Base-by-base conservation (phyloP, 1,284 basidiomycete genomes). In the Paramarasmius palmivorus region DNA sequence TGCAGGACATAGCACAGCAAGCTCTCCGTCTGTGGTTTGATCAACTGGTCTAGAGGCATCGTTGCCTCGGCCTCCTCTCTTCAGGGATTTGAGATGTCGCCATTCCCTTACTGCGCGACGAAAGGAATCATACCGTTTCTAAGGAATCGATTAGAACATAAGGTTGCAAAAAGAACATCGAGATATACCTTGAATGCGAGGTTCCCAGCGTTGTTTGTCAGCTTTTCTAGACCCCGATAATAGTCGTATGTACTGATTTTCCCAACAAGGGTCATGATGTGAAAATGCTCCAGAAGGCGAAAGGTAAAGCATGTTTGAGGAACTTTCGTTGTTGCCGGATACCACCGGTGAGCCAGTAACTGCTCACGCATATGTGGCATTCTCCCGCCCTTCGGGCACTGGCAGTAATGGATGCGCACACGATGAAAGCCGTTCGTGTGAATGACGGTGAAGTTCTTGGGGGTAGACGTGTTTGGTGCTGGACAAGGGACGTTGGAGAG, bases 1-100 rank as follows among this genome's bases (percentile, higher is more conserved):
- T 2, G 69, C 69, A 1, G 65, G 68, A 41, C 69, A 73, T 1
- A 52, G 20, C 1, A 70, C 45, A 1, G 65, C 61, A 6, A 60
- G 61, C 5, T 61, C 55, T 0, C 68, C 65, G 0, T 34, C 41
- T 4, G 4, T 4, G 0, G 60, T 66, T 0, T 15, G 48, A 0
- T 17, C n/a, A 3, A 67, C 36, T 1, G 61, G 60, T 22, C 50
- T 20, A 9, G 10, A 40, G 1, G 47, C 38, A 22, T 60, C 48
- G 29, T 65, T 56, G 0, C 61, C 63, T 9, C 58, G 41, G 0
- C 68, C 67, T 0, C 53, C 56, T 0, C 61, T 51, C 50, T 70
- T 72, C 7, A 65, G 53, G 55, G 65, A 59, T 35, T 65, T 62
- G 8, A 71, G 45, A 52, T 68, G 59, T 0, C 60, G 51, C 61